Percentiles rank a stretch among this genome's conserved stretches.
Conservation (phyloP, 495 filamentous ascomycete species). For the Xanthoparmelia taractica region DNA sequence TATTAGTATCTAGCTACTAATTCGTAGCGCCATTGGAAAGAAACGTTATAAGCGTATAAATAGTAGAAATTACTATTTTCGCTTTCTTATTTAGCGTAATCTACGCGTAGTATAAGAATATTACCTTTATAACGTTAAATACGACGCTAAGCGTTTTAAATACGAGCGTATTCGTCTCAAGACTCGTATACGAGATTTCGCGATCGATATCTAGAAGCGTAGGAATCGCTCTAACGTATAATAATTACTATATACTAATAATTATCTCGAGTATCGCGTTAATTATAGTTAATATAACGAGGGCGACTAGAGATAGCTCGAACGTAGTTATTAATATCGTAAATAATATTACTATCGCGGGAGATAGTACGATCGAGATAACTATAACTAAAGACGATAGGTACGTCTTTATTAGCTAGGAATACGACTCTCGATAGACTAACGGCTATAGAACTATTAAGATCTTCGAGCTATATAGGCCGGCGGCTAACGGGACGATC, state of each 20-base stretch:
- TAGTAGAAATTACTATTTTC: conserved; percentile 13
- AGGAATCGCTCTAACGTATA: conserved; percentile 22
- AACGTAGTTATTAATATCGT: conserved; percentile 24
- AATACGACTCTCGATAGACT: conserved; percentile 22
- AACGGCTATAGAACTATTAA: conserved; percentile 18
- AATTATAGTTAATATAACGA: conserved; percentile 23
- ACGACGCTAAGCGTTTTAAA: conserved; percentile 19
- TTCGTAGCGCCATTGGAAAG: background rate
- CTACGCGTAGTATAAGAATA: conserved; percentile 11
- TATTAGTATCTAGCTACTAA: background rate
- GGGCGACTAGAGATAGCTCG: conserved; percentile 21
- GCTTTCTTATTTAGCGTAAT: conserved; percentile 22
- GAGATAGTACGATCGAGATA: conserved; percentile 25
- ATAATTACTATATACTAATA: conserved; percentile 21
- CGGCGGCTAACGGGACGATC: conserved; percentile 19
- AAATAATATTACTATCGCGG: conserved; percentile 18
- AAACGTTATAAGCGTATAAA: conserved; percentile 8
- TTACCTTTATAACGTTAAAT: conserved; percentile 24
- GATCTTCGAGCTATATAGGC: conserved; percentile 22
- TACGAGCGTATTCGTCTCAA: conserved; percentile 22
- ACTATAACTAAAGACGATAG: conserved; percentile 24
- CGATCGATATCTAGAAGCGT: conserved; percentile 13
- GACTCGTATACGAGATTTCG: conserved; percentile 16
- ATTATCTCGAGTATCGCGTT: conserved; percentile 17
- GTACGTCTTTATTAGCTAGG: conserved; percentile 28